phyloP scores from a whole-genome alignment of 2,329 filamentous ascomycete species.

The Colletotrichum orchidophilum region DNA sequence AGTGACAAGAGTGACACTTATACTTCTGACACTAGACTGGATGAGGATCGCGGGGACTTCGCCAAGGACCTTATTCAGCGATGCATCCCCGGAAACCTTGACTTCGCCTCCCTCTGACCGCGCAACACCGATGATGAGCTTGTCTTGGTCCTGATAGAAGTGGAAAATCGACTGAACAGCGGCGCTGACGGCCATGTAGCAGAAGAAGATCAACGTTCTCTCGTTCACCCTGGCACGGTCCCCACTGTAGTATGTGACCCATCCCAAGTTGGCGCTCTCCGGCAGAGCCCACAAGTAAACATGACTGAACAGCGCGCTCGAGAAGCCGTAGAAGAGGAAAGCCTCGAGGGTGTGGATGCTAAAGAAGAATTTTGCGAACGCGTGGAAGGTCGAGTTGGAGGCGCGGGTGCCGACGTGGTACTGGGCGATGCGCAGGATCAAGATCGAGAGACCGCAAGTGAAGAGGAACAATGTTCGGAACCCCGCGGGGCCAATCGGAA shows the following conservation, averaged over 20 bases:
- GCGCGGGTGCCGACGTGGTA: conserved; percentile 81
- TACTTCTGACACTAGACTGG: conserved; percentile 50
- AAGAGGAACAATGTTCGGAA: conserved; percentile 81
- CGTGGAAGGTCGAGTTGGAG: conserved; percentile 73
- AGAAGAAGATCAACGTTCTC: conserved; percentile 81
- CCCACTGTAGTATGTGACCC: conserved; percentile 76
- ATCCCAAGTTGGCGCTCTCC: conserved; percentile 69
- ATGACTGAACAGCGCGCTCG: conserved; percentile 82
- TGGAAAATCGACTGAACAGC: conserved; percentile 76
- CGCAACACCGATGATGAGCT: conserved; percentile 60
- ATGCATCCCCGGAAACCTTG: conserved; percentile 16
- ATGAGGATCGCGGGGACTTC: conserved; percentile 52
- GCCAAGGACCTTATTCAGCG: conserved; percentile 45
- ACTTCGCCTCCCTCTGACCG: conserved; percentile 37
- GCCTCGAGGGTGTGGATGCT: conserved; percentile 74
- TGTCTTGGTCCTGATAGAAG: conserved; percentile 78
- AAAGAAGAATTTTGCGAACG: conserved; percentile 66
- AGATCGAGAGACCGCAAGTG: conserved; percentile 77
- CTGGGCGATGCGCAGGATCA: conserved; percentile 86
- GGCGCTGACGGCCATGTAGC: conserved; percentile 74
- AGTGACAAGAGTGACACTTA: conserved; percentile 53
- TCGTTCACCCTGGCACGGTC: conserved; percentile 86
- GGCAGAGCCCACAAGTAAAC: conserved; percentile 80
- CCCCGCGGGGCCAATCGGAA: conserved; percentile 80
- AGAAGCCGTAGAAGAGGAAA: conserved; percentile 78